Conservation (phyloP, 2,329 filamentous ascomycete species). For the Xylariaceae sp. region DNA sequence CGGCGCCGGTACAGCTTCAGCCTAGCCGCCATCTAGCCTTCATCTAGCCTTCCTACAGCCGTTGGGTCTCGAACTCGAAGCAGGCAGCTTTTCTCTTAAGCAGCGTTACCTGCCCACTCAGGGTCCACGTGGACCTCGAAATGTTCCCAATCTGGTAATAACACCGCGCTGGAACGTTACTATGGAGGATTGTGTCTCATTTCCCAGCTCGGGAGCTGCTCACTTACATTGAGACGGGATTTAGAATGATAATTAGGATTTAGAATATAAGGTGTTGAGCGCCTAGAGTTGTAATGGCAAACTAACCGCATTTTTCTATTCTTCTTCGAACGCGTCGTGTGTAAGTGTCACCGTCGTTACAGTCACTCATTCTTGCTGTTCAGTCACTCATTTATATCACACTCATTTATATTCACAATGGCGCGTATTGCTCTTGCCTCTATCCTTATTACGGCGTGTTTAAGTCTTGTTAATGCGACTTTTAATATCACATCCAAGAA, state of each 20-base stretch:
- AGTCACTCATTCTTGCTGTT: not conserved
- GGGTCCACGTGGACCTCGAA: no score
- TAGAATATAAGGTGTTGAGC: not conserved
- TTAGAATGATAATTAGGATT: no score
- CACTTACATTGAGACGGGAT: not conserved
- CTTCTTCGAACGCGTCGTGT: not conserved
- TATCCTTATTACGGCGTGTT: conserved; percentile 25
- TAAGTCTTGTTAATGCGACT: conserved; percentile 29
- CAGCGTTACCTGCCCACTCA: no score
- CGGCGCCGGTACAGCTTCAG: conserved; percentile 18
- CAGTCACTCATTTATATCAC: conserved; percentile 4
- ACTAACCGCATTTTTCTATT: conserved; percentile 1
- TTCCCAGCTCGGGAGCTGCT: not conserved
- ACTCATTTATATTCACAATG: conserved; percentile 29
- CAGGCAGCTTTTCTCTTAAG: not conserved
- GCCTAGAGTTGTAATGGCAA: conserved; percentile 9
- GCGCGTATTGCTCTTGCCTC: conserved; percentile 27
- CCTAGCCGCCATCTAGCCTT: conserved; percentile 5
- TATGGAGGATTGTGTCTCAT: not conserved
- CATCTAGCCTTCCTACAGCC: not conserved
- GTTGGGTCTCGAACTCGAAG: not conserved
- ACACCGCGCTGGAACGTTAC: not conserved
- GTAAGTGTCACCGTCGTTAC: conserved; percentile 10
- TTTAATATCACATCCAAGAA: conserved; percentile 45
- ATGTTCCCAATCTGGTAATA: not conserved